Conservation (phyloP, 805 yeast species). For the Cyberlindnera amylophila region DNA sequence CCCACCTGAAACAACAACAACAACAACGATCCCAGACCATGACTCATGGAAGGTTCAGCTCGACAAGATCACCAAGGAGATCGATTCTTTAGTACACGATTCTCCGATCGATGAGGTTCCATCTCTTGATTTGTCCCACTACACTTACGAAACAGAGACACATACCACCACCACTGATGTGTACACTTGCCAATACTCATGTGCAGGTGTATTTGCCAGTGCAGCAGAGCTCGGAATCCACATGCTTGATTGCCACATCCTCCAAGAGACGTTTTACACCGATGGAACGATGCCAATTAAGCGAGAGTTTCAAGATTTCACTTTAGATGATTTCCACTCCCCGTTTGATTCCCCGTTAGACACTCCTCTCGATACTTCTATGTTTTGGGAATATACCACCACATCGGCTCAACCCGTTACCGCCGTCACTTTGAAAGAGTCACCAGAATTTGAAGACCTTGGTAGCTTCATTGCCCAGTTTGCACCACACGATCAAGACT, state of each 20-base stretch:
- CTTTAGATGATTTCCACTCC: background rate
- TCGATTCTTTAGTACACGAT: conserved; percentile 8
- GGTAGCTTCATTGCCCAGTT: conserved; percentile 1
- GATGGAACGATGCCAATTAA: background rate
- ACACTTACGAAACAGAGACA: background rate
- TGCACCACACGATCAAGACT: background rate
- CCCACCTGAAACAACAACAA: too few species aligned
- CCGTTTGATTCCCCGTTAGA: background rate
- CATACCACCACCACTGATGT: conserved; percentile 1
- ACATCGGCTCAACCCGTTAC: too few species aligned
- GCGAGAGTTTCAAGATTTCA: background rate
- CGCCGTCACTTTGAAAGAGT: background rate
- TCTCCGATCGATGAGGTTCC: conserved; percentile 10
- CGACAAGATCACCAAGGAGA: conserved; percentile 11
- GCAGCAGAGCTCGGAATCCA: conserved; percentile 7
- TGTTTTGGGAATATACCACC: background rate
- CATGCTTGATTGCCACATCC: conserved; percentile 9
- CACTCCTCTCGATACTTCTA: background rate
- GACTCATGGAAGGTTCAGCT: conserved; percentile 4
- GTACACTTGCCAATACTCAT: conserved; percentile 5
- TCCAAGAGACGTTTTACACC: conserved; percentile 1
- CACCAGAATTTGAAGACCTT: background rate
- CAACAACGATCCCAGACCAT: background rate
- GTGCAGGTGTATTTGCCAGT: background rate
- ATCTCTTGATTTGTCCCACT: conserved; percentile 4